Base-by-base conservation (phyloP, 2,329 filamentous ascomycete species). In the Chaetomium globosum region DNA sequence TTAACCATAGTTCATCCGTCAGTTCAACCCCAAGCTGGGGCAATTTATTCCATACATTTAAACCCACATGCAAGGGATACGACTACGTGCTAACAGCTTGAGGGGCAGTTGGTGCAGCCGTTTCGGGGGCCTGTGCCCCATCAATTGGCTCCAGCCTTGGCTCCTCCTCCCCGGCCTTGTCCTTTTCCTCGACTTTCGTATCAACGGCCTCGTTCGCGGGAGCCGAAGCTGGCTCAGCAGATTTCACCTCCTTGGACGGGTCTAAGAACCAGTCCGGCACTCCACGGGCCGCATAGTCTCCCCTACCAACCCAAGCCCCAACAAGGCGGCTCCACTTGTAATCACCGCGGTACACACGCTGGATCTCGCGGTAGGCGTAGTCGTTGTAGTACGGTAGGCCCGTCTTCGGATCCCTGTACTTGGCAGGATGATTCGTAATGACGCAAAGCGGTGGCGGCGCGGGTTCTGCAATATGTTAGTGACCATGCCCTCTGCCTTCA, bases 371-470 rank as follows among this genome's bases (percentile, higher is more conserved):
- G 78, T 93, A 97, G 0, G 93, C 93, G 68, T 89, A 85, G 52
- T 87, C 81, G 74, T 94, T 94, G 68, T 87, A 85, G 77, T 94
- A 99, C 0, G 89, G 87, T 19, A 98, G 82, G 0, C 91, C 91
- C 0, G 94, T 98, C 70, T 86, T 85, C 0, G 93, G 92, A 75
- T 99, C 95, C 28, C 88, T 86, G 77, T 96, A 98, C 62, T 87
- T 87, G 13, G 94, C 95, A 4, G 89, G 86, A 61, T 89, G 85
- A 72, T 89, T 90, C 1, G 92, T 97, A 74, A 98, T 93, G 57
- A 88, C 89, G 76, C 95, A 99, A 36, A 89, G 80, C 19, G 84
- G 79, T 1, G 77, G 74, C 16, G 82, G 79, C 3, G 82, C 74
- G 21, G 82, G 84, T 73, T 86, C 83, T 85, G 56, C 13, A 9